Evolutionary conservation across 108 stramenopile genomes (phyloP).

Genomic region (Skeletonema tropicum): DNA sequence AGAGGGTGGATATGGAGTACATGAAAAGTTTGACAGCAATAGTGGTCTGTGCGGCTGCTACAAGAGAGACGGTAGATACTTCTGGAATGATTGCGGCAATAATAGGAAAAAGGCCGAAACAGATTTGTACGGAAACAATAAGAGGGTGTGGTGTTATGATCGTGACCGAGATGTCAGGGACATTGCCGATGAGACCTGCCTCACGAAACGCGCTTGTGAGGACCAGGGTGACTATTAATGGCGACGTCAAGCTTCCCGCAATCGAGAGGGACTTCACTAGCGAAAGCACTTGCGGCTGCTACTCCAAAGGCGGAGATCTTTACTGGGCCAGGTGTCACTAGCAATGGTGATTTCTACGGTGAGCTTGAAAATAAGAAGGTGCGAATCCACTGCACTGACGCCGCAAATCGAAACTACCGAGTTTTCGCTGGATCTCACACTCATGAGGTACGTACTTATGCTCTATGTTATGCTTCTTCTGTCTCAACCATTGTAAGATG

Average conservation of each 20-base stretch:
- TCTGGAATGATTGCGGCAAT: not conserved
- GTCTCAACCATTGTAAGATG: not conserved
- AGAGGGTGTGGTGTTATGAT: not conserved
- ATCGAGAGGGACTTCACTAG: not conserved
- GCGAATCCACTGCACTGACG: not conserved
- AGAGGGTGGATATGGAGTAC: not conserved
- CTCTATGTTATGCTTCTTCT: not conserved
- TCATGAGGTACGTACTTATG: not conserved
- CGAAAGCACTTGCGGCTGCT: not conserved
- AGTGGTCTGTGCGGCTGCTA: not conserved
- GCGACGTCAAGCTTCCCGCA: not conserved
- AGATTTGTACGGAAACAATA: not conserved
- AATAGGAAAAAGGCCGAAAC: too few species aligned
- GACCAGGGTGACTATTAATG: not conserved
- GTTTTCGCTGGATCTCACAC: not conserved
- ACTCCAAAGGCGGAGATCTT: not conserved
- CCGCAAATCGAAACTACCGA: not conserved
- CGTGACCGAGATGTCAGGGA: not conserved
- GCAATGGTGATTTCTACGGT: not conserved
- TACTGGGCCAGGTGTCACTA: not conserved
- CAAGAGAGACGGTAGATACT: not conserved
- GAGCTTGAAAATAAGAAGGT: not conserved
- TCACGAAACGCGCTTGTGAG: not conserved
- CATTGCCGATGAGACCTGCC: not conserved
- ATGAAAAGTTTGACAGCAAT: too few species aligned